A percentile compares a stretch with the other conserved stretches of the same genome.
phyloP scores from a whole-genome alignment of 2,329 filamentous ascomycete genomes.

The Furcasterigmium furcatum region DNA sequence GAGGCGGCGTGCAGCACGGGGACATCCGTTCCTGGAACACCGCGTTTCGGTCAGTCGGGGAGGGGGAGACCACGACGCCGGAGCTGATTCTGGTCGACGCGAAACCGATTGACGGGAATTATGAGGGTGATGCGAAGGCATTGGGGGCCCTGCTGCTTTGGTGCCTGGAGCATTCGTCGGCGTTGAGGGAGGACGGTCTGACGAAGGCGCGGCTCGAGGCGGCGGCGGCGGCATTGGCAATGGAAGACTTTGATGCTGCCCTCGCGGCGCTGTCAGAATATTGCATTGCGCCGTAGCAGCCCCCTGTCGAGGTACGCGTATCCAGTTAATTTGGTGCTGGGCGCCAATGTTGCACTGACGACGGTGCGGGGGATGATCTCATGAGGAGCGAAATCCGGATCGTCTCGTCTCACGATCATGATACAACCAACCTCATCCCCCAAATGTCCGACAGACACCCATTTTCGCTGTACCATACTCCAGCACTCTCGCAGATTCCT shows the following conservation, averaged over 20 bases:
- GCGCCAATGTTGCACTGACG: too few species aligned
- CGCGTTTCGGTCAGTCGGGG: not conserved
- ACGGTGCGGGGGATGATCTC: too few species aligned
- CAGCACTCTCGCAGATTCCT: too few species aligned
- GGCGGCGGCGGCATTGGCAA: not conserved
- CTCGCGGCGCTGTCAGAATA: too few species aligned
- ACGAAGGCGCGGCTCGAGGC: not conserved
- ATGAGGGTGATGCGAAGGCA: slow-evolving; percentile 1
- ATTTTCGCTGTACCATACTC: too few species aligned
- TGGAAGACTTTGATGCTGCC: not conserved
- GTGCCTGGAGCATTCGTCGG: slow-evolving; percentile 1
- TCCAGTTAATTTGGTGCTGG: too few species aligned
- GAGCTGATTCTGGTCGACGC: slow-evolving; percentile 1
- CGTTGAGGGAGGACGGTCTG: not conserved
- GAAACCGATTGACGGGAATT: not conserved
- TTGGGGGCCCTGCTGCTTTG: slow-evolving; percentile 3
- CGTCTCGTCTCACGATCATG: too few species aligned
- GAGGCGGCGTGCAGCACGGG: slow-evolving; percentile 1
- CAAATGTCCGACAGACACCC: too few species aligned
- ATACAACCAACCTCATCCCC: too few species aligned
- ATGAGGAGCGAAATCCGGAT: too few species aligned
- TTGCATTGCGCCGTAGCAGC: too few species aligned
- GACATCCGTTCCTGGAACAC: slow-evolving; percentile 4
- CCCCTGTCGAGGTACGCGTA: too few species aligned
- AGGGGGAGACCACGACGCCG: not conserved